Conservation (phyloP, 2,329 filamentous ascomycete species). For the Epichloe amarillans region DNA sequence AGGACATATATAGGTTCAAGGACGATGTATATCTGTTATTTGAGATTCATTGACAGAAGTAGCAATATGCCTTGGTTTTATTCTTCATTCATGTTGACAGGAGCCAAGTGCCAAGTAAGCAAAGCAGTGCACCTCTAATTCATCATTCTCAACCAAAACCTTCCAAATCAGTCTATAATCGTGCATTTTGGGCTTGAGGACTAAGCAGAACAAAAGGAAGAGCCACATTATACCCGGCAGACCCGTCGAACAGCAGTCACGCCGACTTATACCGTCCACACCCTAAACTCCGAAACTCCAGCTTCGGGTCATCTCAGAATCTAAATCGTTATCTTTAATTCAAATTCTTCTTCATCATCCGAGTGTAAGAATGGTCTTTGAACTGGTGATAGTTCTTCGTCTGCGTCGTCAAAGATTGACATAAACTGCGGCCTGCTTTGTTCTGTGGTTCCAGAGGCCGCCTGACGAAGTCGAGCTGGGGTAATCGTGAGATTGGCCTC, state of each 20-base stretch:
- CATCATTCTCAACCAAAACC: background rate
- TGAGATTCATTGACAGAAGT: no score
- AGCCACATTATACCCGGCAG: background rate
- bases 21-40: no score
- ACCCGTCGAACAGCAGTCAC: background rate
- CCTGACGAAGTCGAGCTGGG: slow-evolving; percentile 24
- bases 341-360: slow-evolving; percentile 41
- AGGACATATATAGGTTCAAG: no score
- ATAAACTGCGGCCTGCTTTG: slow-evolving; percentile 37
- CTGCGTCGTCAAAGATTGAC: slow-evolving; percentile 44
- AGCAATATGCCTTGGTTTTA: no score
- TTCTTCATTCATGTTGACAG: background rate
- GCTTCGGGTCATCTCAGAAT: background rate
- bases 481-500: slow-evolving; percentile 31
- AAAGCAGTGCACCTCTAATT: background rate
- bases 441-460: slow-evolving; percentile 7
- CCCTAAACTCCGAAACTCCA: slow-evolving; percentile 1
- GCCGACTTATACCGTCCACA: background rate
- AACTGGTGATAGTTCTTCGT: slow-evolving; percentile 21
- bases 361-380: slow-evolving; percentile 11
- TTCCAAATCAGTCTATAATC: background rate
- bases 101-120: background rate
- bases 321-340: slow-evolving; percentile 30
- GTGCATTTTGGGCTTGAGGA: background rate
- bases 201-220: background rate